Conservation (phyloP, 108 stramenopile species). For the Schizochytrium sp. region DNA sequence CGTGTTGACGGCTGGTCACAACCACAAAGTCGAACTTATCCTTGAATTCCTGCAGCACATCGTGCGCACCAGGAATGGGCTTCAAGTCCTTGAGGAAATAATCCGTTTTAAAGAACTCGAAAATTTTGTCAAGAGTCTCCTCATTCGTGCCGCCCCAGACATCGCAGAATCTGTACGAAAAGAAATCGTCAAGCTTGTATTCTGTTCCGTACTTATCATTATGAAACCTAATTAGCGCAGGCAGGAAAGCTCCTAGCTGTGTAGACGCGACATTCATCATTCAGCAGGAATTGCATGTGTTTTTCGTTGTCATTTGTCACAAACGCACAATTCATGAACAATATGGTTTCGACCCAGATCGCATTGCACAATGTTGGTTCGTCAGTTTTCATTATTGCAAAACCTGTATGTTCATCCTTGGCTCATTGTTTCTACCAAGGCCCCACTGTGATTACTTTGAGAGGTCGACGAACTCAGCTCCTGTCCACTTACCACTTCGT, state of each 20-base stretch:
- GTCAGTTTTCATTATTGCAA: too few relatives aligned
- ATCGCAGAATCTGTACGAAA: slow-evolving; percentile 72
- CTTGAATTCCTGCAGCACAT: slow-evolving; percentile 66
- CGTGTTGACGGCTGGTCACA: slow-evolving; percentile 72
- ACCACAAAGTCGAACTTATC: slow-evolving; percentile 65
- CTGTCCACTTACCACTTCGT: slow-evolving; percentile 66
- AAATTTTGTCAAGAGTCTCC: slow-evolving; percentile 70
- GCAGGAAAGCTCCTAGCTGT: slow-evolving; percentile 69
- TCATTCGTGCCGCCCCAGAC: slow-evolving; percentile 64
- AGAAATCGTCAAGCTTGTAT: slow-evolving; percentile 66
- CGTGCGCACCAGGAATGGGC: slow-evolving; percentile 65
- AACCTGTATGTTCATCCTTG: too few relatives aligned
- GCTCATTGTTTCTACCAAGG: too few relatives aligned
- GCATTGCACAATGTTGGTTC: too few relatives aligned
- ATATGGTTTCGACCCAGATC: too few relatives aligned
- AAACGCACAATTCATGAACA: too few relatives aligned
- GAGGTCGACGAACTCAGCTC: too few relatives aligned
- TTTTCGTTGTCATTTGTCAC: too few relatives aligned
- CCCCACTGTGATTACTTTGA: too few relatives aligned
- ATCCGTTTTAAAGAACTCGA: slow-evolving; percentile 68
- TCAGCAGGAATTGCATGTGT: too few relatives aligned
- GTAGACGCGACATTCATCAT: background rate
- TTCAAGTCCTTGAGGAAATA: slow-evolving; percentile 65
- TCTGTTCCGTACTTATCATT: slow-evolving; percentile 69
- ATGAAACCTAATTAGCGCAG: slow-evolving; percentile 71